These are phyloP conservation scores for Eucalyptus polybractea DNA, from an alignment of 345 rosid species.

Conservation along the genomic window DNA sequence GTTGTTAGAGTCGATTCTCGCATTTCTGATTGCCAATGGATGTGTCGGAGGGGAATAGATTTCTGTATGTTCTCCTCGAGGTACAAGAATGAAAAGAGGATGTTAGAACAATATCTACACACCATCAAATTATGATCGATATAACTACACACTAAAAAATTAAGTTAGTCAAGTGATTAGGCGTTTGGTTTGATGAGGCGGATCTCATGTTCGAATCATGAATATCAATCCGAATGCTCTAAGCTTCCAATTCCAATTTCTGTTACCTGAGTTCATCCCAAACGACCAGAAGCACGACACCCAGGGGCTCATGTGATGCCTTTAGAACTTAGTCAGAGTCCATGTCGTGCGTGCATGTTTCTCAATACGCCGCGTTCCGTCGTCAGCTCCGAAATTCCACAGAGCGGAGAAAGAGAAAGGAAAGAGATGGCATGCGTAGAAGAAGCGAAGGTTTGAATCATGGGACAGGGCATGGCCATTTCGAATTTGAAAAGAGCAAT, in stretches of 20 bases:
- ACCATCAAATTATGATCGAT: neutral
- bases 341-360: neutral
- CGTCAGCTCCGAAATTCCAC: neutral
- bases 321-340: neutral
- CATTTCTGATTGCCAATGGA: neutral
- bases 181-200: neutral
- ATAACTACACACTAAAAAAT: neutral
- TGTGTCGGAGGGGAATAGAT: neutral
- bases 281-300: neutral
- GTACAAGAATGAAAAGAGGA: neutral
- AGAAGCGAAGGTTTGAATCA: neutral
- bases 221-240: neutral
- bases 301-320: neutral
- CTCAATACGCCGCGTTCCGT: neutral
- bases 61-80: neutral
- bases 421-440: neutral
- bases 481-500: conserved; percentile 37
- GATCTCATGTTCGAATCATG: neutral
- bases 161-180: neutral
- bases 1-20: neutral
- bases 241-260: neutral
- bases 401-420: neutral
- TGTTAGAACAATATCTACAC: neutral
- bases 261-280: neutral
- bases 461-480: neutral